phyloP scores from a whole-genome alignment of 2,329 filamentous ascomycete genomes.

The Shiraia sp. region DNA sequence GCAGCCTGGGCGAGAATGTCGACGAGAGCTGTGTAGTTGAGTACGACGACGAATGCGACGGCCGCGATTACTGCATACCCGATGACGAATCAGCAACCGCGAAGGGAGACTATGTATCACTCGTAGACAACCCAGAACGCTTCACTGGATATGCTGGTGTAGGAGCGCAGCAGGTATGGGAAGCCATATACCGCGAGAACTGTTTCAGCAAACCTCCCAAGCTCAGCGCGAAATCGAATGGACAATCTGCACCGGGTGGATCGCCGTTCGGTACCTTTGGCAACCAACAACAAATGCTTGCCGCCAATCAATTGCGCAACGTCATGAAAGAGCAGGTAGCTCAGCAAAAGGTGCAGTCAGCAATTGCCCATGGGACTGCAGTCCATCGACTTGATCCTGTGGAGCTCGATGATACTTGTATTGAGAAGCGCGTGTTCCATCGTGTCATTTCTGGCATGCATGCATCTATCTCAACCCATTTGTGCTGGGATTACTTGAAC shows the following conservation, averaged over 20 bases:
- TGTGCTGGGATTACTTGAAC: conserved; percentile 96
- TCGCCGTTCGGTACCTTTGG: conserved; percentile 48
- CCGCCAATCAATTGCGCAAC: conserved; percentile 63
- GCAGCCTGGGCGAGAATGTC: conserved; percentile 80
- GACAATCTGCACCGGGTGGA: conserved; percentile 41
- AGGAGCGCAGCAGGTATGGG: conserved; percentile 88
- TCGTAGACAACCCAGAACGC: conserved; percentile 89
- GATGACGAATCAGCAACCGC: conserved; percentile 86
- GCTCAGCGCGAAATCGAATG: conserved; percentile 31
- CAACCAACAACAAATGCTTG: conserved; percentile 53
- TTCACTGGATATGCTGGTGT: conserved; percentile 93
- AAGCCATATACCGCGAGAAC: conserved; percentile 95
- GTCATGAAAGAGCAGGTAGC: conserved; percentile 65
- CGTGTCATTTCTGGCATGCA: conserved; percentile 96
- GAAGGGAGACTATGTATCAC: conserved; percentile 95
- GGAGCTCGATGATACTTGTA: conserved; percentile 85
- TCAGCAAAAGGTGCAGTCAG: conserved; percentile 63
- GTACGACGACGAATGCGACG: conserved; percentile 95
- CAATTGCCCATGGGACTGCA: conserved; percentile 56
- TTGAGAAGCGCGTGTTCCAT: conserved; percentile 99
- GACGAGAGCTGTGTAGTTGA: conserved; percentile 97
- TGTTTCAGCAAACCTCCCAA: conserved; percentile 70
- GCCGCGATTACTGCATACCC: conserved; percentile 93
- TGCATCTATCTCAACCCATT: conserved; percentile 91
- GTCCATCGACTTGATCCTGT: conserved; percentile 66